A percentile compares a stretch with the other conserved stretches of the same genome.
Evolutionary conservation across 345 rosid genomes (phyloP).

Genomic region (Brassica juncea): DNA sequence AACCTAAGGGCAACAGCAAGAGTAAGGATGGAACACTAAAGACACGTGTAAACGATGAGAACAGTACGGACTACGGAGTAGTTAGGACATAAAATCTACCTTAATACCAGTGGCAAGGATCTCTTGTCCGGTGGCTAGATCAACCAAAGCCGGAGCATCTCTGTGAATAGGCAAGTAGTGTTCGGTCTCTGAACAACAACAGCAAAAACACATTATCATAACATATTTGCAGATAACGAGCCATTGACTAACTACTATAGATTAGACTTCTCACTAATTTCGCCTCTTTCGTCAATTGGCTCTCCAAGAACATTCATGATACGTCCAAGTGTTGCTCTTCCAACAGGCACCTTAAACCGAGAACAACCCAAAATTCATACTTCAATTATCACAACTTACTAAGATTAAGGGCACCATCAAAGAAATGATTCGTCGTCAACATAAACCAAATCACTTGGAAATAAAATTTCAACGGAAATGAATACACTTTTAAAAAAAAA

Average conservation of each 20-base stretch:
- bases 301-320: conserved; percentile 98
- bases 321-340: conserved; percentile 95
- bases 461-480: not conserved
- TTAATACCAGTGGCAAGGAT: conserved; percentile 97
- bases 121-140: conserved; percentile 92
- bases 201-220: conserved; percentile 8
- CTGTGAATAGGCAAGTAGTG: conserved; percentile 91
- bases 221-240: not conserved
- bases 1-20: conserved; percentile 48
- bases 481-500: not conserved
- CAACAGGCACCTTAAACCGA: conserved; percentile 75
- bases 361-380: not conserved
- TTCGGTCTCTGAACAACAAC: conserved; percentile 62
- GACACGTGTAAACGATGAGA: not conserved
- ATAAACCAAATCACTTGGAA: not conserved
- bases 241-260: not conserved
- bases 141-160: conserved; percentile 95
- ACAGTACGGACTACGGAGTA: not conserved
- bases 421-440: not conserved
- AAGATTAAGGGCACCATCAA: no score
- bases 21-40: not conserved
- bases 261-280: conserved; percentile 56
- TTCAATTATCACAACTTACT: not conserved
- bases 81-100: conserved; percentile 24
- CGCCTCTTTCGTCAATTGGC: conserved; percentile 87